phyloP scores from a whole-genome alignment of 179 eudicot species.

The Gypsophila paniculata region DNA sequence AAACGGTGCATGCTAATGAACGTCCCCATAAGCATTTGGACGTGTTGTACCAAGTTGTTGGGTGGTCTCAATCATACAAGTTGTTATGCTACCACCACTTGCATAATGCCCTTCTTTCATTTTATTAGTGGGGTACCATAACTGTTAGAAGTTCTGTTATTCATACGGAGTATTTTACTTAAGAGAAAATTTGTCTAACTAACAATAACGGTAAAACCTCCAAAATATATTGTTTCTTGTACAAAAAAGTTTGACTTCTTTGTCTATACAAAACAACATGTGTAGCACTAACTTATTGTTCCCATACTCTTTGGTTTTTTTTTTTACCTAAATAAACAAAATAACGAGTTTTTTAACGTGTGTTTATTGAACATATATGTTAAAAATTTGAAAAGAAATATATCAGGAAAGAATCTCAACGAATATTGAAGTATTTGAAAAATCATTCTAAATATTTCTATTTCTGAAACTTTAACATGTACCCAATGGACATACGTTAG shows the following conservation, averaged over 20 bases:
- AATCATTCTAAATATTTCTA: too few species aligned
- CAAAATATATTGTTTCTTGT: not conserved
- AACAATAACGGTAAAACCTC: not conserved
- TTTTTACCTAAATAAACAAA: slow-evolving; percentile 17
- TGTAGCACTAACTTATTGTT: slow-evolving; percentile 17
- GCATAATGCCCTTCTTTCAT: not conserved
- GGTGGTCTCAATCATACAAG: not conserved
- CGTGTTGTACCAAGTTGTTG: not conserved
- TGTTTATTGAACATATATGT: too few species aligned
- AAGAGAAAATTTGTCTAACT: not conserved
- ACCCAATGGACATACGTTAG: too few species aligned
- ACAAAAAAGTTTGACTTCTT: slow-evolving; percentile 24
- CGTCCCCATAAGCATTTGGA: not conserved
- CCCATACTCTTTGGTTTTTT: slow-evolving; percentile 2
- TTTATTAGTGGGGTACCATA: slow-evolving; percentile 17
- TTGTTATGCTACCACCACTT: not conserved
- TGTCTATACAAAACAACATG: slow-evolving; percentile 29
- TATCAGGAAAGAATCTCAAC: too few species aligned
- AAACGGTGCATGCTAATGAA: too few species aligned
- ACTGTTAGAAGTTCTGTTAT: not conserved
- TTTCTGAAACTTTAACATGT: too few species aligned
- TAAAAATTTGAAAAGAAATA: too few species aligned
- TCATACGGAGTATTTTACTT: not conserved
- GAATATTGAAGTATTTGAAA: too few species aligned
- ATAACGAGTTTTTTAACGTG: not conserved